A percentile compares a stretch with the other conserved stretches of the same genome.
These are phyloP conservation scores for Chaetomium sp. DNA, from an alignment of 2,329 filamentous ascomycete species.

Conservation along the genomic window DNA sequence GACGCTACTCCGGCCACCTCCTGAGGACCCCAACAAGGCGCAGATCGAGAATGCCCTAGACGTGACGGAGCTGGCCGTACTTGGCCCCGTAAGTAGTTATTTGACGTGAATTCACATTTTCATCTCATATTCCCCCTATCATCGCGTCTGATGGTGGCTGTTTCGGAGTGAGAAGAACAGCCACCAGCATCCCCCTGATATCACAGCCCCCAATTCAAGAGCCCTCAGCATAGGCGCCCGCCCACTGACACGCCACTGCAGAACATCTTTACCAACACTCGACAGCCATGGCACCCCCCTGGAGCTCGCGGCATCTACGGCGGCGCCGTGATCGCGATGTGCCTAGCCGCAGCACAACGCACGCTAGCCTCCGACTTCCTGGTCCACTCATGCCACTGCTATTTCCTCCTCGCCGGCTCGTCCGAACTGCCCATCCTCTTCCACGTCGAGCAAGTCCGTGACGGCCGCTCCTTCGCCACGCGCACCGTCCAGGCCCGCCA, in stretches of 20 bases:
- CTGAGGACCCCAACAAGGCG: slow-evolving; percentile 63
- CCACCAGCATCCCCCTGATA: no score
- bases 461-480: slow-evolving; percentile 83
- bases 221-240: no score
- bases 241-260: slow-evolving; percentile 27
- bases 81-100: slow-evolving; percentile 57
- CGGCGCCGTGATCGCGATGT: slow-evolving; percentile 88
- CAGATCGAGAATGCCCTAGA: slow-evolving; percentile 87
- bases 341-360: slow-evolving; percentile 76
- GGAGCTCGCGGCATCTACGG: slow-evolving; percentile 92
- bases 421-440: slow-evolving; percentile 81
- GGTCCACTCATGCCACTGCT: slow-evolving; percentile 97
- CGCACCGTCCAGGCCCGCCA: slow-evolving; percentile 94
- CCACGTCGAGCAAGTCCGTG: slow-evolving; percentile 88
- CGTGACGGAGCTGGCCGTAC: slow-evolving; percentile 68
- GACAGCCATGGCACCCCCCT: slow-evolving; percentile 84
- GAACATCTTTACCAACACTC: slow-evolving; percentile 94
- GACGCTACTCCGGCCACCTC: slow-evolving; percentile 70
- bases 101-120: not conserved
- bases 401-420: slow-evolving; percentile 90
- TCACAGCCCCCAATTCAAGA: no score
- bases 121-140: not conserved
- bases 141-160: no score
- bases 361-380: slow-evolving; percentile 77
- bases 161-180: no score